These are phyloP conservation scores for Abelmoschus esculentus DNA, from an alignment of 345 rosid species.

Conservation along the genomic window DNA sequence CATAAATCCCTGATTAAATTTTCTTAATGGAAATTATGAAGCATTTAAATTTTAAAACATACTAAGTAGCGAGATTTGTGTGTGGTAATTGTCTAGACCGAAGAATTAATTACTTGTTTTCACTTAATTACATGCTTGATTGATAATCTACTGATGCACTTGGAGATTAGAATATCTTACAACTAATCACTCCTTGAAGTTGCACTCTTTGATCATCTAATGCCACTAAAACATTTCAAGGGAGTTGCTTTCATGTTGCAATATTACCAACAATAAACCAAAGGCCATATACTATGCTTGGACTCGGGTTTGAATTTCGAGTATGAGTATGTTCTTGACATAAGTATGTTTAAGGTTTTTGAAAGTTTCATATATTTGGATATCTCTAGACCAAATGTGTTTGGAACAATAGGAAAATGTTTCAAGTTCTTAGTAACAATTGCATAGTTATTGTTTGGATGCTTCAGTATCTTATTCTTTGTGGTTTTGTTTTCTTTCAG, in stretches of 20 bases:
- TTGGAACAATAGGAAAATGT: neutral
- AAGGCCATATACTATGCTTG: neutral
- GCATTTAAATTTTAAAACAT: neutral
- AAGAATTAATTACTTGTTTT: neutral
- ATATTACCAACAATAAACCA: neutral
- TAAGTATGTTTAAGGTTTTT: neutral
- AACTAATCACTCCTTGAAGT: neutral
- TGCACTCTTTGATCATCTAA: neutral
- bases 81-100: neutral
- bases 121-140: neutral
- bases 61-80: neutral
- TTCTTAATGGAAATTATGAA: neutral
- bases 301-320: neutral
- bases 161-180: neutral
- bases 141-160: neutral
- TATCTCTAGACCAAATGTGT: neutral
- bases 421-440: neutral
- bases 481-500: constrained; percentile 17
- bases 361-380: neutral
- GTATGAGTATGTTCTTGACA: neutral
- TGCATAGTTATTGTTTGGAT: neutral
- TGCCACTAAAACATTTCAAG: neutral
- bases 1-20: neutral
- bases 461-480: constrained; percentile 1
- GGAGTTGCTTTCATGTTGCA: neutral